These are phyloP conservation scores for Colletotrichum orchidophilum DNA, from an alignment of 2,329 filamentous ascomycete species.

Conservation along the genomic window DNA sequence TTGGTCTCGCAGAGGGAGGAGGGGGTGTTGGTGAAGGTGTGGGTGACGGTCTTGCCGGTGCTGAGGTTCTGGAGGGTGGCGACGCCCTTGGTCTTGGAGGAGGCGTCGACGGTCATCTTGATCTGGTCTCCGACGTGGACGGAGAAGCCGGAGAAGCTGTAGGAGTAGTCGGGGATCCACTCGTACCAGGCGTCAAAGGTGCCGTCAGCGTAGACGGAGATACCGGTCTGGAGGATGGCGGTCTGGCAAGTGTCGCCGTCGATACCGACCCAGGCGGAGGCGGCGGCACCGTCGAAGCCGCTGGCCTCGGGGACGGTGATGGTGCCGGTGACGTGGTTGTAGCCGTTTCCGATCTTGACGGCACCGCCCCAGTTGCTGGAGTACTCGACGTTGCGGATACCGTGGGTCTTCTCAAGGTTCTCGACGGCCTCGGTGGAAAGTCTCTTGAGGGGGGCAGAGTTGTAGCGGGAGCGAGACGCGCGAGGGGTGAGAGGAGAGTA, in stretches of 20 bases:
- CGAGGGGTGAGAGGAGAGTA: conserved; percentile 14
- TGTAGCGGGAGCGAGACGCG: not conserved
- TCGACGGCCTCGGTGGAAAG: conserved; percentile 8
- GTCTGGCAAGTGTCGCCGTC: conserved; percentile 54
- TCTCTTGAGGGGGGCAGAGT: conserved; percentile 34
- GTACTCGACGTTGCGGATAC: conserved; percentile 34
- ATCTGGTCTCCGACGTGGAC: conserved; percentile 43
- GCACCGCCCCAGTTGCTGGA: conserved; percentile 43
- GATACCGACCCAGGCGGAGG: conserved; percentile 58
- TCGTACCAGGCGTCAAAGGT: conserved; percentile 56
- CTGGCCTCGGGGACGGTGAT: conserved; percentile 40
- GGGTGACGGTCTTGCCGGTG: conserved; percentile 60
- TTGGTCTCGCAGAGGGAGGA: conserved; percentile 62
- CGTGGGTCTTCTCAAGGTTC: conserved; percentile 1
- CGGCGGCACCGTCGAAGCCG: conserved; percentile 36
- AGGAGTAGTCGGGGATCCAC: conserved; percentile 54
- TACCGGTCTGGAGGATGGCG: conserved; percentile 53
- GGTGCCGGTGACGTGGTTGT: conserved; percentile 41
- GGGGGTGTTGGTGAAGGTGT: conserved; percentile 57
- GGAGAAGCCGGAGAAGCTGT: conserved; percentile 48
- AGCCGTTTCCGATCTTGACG: conserved; percentile 39
- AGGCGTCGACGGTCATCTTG: conserved; percentile 39
- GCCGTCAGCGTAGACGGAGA: conserved; percentile 50
- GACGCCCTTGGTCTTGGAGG: conserved; percentile 37
- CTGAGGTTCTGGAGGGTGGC: conserved; percentile 55